Percentiles rank a stretch among this genome's conserved stretches.
phyloP scores from a whole-genome alignment of 83 land plant genomes.

The Thuja plicata region DNA sequence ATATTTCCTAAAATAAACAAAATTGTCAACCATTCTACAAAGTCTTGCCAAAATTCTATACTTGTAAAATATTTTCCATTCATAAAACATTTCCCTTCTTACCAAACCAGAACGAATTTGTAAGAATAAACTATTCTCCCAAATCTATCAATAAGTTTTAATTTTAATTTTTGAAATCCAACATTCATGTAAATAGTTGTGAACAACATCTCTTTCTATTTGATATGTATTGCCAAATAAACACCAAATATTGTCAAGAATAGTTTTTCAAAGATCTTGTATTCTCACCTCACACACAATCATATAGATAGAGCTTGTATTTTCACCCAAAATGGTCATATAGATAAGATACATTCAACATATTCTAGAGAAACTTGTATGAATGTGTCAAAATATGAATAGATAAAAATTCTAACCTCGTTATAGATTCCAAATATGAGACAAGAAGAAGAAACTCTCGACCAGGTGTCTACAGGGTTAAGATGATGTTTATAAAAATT shows the following conservation, averaged over 20 bases:
- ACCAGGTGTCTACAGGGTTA: slow-evolving; percentile 65
- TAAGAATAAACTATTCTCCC: neutral
- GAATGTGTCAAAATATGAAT: neutral
- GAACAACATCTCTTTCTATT: neutral
- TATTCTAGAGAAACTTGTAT: neutral
- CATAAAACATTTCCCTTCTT: neutral
- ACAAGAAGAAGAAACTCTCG: slow-evolving; percentile 90
- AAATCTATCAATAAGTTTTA: neutral
- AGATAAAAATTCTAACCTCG: slow-evolving; percentile 54
- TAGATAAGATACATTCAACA: neutral
- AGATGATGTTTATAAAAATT: neutral
- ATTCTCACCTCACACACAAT: neutral
- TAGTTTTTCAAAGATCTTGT: slow-evolving; percentile 4
- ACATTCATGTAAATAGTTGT: neutral
- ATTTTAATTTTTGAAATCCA: neutral
- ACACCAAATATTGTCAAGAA: neutral
- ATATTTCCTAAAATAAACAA: neutral
- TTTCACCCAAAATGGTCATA: too few relatives aligned
- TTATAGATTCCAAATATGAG: slow-evolving; percentile 89
- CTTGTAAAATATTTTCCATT: neutral
- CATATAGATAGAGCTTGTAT: too few relatives aligned
- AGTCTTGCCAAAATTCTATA: neutral
- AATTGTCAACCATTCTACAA: neutral
- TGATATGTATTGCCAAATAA: neutral
- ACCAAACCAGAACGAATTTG: neutral